Conservation (phyloP, 306 rosid species). For the Arachis hypogaea region DNA sequence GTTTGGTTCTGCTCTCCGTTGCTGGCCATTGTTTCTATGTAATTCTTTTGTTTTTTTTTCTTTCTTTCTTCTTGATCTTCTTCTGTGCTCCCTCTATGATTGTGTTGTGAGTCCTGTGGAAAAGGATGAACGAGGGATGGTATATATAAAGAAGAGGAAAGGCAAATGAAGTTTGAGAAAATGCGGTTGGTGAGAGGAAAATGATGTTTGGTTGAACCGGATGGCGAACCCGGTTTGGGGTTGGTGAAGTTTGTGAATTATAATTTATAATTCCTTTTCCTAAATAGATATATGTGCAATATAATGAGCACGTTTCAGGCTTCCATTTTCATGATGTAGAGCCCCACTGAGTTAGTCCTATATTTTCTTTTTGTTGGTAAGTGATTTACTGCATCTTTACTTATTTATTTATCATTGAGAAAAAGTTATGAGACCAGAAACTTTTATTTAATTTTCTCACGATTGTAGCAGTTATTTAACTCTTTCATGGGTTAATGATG, state of each 20-base stretch:
- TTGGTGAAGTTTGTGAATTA: slow-evolving; percentile 57
- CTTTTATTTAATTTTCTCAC: no score
- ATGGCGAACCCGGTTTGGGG: slow-evolving; percentile 60
- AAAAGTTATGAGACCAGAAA: no score
- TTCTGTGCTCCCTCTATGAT: neutral
- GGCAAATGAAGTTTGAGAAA: neutral
- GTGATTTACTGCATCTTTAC: no score
- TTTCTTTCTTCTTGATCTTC: neutral
- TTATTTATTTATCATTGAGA: no score
- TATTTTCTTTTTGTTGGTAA: no score
- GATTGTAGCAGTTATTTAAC: no score
- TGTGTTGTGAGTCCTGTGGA: slow-evolving; percentile 24
- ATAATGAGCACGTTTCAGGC: no score
- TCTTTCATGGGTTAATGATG: no score
- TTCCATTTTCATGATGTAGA: no score
- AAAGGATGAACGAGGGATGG: neutral
- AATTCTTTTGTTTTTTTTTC: neutral
- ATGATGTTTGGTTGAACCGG: slow-evolving; percentile 55
- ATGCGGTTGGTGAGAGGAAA: slow-evolving; percentile 38
- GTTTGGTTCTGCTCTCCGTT: slow-evolving; percentile 55
- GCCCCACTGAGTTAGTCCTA: no score
- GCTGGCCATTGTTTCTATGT: slow-evolving; percentile 59
- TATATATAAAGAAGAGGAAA: slow-evolving; percentile 31
- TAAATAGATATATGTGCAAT: no score
- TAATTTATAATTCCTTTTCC: neutral